Conservation (phyloP, 306 rosid species). For the Coriaria nepalensis region DNA sequence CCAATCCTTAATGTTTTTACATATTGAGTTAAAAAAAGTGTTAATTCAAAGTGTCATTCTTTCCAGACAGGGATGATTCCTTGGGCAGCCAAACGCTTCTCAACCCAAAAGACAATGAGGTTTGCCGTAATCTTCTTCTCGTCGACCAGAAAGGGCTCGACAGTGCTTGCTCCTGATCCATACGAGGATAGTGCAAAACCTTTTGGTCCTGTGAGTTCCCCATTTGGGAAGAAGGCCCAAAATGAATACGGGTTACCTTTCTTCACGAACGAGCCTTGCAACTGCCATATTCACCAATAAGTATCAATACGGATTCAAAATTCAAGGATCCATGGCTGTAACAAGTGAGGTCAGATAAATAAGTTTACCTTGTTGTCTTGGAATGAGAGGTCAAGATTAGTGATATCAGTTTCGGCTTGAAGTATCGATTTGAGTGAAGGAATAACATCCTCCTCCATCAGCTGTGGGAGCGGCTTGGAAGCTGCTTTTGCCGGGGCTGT, state of each 20-base stretch:
- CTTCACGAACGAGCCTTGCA: conserved; percentile 73
- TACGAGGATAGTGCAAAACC: conserved; percentile 78
- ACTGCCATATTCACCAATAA: conserved; percentile 25
- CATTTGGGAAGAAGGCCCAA: conserved; percentile 88
- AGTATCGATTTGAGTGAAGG: conserved; percentile 62
- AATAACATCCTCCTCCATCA: conserved; percentile 92
- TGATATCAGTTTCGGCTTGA: conserved; percentile 55
- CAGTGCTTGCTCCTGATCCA: conserved; percentile 61
- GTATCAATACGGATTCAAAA: background rate
- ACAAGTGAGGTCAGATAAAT: conserved; percentile 1
- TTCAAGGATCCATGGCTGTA: background rate
- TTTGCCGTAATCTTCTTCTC: conserved; percentile 77
- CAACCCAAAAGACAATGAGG: conserved; percentile 76
- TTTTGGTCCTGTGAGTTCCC: conserved; percentile 67
- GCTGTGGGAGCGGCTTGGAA: conserved; percentile 53
- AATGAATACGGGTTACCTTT: conserved; percentile 49
- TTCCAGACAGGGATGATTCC: conserved; percentile 91
- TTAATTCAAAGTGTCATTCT: conserved; percentile 18
- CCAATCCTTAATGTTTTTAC: too few species aligned
- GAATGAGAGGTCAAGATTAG: conserved; percentile 50
- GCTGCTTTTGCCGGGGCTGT: conserved; percentile 44
- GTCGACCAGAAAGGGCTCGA: conserved; percentile 82
- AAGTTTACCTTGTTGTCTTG: conserved; percentile 49
- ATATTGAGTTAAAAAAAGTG: too few species aligned
- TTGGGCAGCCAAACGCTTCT: conserved; percentile 96